These are phyloP conservation scores for Tetrahymena elliotti DNA, from an alignment of 73 alveolate genomes.

Conservation along the genomic window DNA sequence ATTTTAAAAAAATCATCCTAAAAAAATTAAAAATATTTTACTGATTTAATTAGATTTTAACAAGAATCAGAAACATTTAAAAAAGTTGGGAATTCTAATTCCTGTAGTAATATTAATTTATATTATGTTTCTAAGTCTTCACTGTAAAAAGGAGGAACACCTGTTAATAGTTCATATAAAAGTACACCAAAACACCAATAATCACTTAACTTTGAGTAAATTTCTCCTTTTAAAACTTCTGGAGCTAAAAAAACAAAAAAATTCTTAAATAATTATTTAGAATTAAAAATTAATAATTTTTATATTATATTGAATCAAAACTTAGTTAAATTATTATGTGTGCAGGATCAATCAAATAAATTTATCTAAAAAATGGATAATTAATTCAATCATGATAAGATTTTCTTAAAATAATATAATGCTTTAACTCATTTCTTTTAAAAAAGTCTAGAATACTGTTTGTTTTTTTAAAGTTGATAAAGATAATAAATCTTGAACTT, in stretches of 20 bases:
- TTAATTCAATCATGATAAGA: no score
- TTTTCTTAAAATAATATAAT: no score
- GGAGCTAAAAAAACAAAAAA: slow-evolving; percentile 76
- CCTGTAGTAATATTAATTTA: neutral
- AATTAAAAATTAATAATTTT: neutral
- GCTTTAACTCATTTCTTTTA: no score
- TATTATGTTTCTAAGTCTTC: slow-evolving; percentile 2
- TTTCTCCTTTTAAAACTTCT: slow-evolving; percentile 73
- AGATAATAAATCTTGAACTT: no score
- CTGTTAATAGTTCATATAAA: slow-evolving; percentile 36
- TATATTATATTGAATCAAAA: no score
- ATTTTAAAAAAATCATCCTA: neutral
- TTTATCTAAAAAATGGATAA: no score
- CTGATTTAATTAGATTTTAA: neutral
- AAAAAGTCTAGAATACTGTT: no score
- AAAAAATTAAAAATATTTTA: neutral
- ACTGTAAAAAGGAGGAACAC: slow-evolving; percentile 46
- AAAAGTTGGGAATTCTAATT: neutral
- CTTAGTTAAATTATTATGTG: no score
- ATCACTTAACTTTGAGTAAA: slow-evolving; percentile 81
- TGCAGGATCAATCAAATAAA: no score
- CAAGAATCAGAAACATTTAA: neutral
- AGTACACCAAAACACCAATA: slow-evolving; percentile 41
- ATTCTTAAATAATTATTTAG: neutral
- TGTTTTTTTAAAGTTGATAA: no score